Evolutionary conservation across 257 asterid genomes (phyloP), one percentile per base, ranked within the genome.

Genomic region (Gentiana dahurica): DNA sequence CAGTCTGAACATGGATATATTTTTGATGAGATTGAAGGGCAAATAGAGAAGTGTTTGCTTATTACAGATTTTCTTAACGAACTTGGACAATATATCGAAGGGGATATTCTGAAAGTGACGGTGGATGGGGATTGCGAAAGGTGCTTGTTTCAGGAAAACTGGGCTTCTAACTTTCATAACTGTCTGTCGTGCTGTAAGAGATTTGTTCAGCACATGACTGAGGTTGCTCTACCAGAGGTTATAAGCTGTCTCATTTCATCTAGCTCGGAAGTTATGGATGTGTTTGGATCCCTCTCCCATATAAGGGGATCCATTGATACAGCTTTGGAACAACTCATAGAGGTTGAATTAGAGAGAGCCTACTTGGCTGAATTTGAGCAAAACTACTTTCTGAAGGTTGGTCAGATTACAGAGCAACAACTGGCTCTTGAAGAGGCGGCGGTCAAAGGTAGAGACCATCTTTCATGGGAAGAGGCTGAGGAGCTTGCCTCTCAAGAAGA

Each of bases 381-480:
- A 57, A 83, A 73, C 80, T 92, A 92, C 84, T 85, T 81, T 77
- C 86, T 85, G 60, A 76, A 85, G 68, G 95, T 92, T 62, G 98
- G 95, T 57, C 80, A 72, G 59, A 83, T 92, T 59, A 88, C 98
- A 34, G 98, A 92, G 71, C 79, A 75, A 69, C 97, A 92, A 77
- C 73, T 92, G 79, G 95, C 86, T 81, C 97, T 92, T 44, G 86
- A 88, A 74, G 97, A 92, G 78, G 98, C 97, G 72, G 65, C 98
- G 67, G 78, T 75, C 60, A 78, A 77, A 79, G 90, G 98, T 64
- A 85, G 98, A 79, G 97, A 92, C 57, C 84, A 83, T 76, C 71
- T 88, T 59, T 92, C 98, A 57, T 92, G 98, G 98, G 98, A 92
- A 78, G 98, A 92, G 78, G 95, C 98, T 53, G 98, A 92, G 71